Conservation (phyloP, 495 filamentous ascomycete genomes). For the Patellaria atrata region DNA sequence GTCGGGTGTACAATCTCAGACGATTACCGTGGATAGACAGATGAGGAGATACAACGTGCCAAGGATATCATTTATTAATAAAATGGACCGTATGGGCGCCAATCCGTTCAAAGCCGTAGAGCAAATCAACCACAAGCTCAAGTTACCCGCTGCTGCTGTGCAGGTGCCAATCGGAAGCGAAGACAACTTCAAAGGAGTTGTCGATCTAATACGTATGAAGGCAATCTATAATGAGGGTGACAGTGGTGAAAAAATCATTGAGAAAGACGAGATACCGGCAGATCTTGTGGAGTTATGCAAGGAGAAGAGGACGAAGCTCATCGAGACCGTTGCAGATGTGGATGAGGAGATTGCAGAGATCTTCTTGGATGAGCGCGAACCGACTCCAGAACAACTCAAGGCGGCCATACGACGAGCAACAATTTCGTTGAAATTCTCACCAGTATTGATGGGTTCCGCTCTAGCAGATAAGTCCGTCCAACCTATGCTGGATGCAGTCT, state of each 20-base stretch:
- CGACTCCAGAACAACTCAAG: conserved; percentile 67
- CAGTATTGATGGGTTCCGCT: conserved; percentile 92
- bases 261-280: conserved; percentile 67
- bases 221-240: conserved; percentile 80
- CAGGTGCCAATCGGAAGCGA: conserved; percentile 93
- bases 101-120: conserved; percentile 97
- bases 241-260: conserved; percentile 56
- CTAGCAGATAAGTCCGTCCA: conserved; percentile 91
- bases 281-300: conserved; percentile 57
- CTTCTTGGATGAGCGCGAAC: conserved; percentile 74
- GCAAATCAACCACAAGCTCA: conserved; percentile 90
- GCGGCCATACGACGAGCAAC: conserved; percentile 82
- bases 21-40: conserved; percentile 94
- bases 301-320: conserved; percentile 68
- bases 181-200: conserved; percentile 84
- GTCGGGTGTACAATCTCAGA: conserved; percentile 93
- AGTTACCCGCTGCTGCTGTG: conserved; percentile 80
- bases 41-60: conserved; percentile 98
- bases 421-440: conserved; percentile 77
- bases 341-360: conserved; percentile 97
- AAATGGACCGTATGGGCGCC: conserved; percentile 99
- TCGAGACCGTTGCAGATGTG: conserved; percentile 93
- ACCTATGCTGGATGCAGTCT: conserved; percentile 92
- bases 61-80: conserved; percentile 92
- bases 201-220: conserved; percentile 87